Base-by-base conservation (phyloP, 805 yeast genomes). In the Yarrowia sp. region DNA sequence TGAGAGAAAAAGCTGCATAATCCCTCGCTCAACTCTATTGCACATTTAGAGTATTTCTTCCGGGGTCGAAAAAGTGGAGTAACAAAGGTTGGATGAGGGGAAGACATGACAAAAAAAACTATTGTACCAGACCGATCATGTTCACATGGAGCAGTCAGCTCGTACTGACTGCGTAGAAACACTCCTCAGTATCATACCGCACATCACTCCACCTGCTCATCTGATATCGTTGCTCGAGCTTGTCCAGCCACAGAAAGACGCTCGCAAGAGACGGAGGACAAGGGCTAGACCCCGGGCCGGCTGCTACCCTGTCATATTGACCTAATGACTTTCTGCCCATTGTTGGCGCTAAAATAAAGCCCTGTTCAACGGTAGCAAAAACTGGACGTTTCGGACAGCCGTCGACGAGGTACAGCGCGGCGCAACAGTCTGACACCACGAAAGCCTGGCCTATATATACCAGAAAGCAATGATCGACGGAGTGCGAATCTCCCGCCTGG, bases 31-130 rank as follows among this genome's bases (percentile, higher is more conserved):
- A 44, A 44, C 51, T 18, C 18, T 44, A 16, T 27, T 27, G 13
- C 51, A 29, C 29, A 18, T 13, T 27, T 44, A 44, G 35, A 44
- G 51, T 44, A 44, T 44, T 44, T 44, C 25, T 44, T 44, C 49
- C 33, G 51, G 35, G 35, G 51, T 44, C 3, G 22, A 42, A 42
- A 42, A 42, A 16, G 47, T 41, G 47, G 47, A 42, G 49, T 42
- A 27, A 27, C 29, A 16, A n/a, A n/a, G 18, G 51, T 5, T 35
- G 51, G 51, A 35, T n/a, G 35, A 27, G 35, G 51, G 22, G 35
- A 18, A 13, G 24, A 27, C 9, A 4, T 8, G 18, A n/a, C n/a
- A n/a, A n/a, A n/a, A n/a, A n/a, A n/a, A n/a, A n/a, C n/a, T n/a
- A n/a, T n/a, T n/a, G n/a, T n/a, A n/a, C n/a, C n/a, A n/a, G n/a